phyloP scores from a whole-genome alignment of 148 eudicot species.

The Amaranthus hypochondriacus region DNA sequence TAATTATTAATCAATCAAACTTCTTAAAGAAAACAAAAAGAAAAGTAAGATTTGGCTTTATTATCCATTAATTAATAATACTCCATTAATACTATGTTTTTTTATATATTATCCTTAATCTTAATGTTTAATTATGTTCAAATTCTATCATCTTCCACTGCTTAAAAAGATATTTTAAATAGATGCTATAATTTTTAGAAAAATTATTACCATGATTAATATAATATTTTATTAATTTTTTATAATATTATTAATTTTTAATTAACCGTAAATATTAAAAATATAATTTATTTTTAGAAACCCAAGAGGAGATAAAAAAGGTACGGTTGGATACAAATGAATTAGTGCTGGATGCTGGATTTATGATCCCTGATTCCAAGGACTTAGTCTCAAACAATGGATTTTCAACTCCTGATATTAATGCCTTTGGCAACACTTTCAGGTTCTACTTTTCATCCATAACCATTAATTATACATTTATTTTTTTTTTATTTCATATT shows the following conservation, averaged over 20 bases:
- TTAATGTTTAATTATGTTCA: no score
- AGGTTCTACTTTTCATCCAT: slow-evolving; percentile 20
- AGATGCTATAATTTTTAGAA: no score
- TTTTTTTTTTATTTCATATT: no score
- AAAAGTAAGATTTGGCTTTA: no score
- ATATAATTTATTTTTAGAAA: slow-evolving; percentile 5
- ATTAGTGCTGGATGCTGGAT: slow-evolving; percentile 26
- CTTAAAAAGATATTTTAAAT: no score
- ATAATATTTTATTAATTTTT: neutral
- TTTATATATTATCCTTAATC: no score
- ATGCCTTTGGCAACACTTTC: slow-evolving; percentile 54
- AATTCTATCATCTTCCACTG: no score
- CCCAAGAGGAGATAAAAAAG: slow-evolving; percentile 12
- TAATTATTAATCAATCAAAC: no score
- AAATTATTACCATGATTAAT: neutral
- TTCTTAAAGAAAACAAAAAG: no score
- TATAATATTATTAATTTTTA: neutral
- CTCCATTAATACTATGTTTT: no score
- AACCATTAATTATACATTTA: no score
- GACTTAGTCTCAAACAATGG: slow-evolving; percentile 18
- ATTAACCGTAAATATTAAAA: neutral
- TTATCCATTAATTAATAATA: no score
- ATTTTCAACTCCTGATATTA: slow-evolving; percentile 39
- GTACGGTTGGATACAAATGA: slow-evolving; percentile 12
- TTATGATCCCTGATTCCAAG: slow-evolving; percentile 18